Base-by-base conservation (phyloP, 2,329 filamentous ascomycete species). In the Pseudogymnoascus sp. region DNA sequence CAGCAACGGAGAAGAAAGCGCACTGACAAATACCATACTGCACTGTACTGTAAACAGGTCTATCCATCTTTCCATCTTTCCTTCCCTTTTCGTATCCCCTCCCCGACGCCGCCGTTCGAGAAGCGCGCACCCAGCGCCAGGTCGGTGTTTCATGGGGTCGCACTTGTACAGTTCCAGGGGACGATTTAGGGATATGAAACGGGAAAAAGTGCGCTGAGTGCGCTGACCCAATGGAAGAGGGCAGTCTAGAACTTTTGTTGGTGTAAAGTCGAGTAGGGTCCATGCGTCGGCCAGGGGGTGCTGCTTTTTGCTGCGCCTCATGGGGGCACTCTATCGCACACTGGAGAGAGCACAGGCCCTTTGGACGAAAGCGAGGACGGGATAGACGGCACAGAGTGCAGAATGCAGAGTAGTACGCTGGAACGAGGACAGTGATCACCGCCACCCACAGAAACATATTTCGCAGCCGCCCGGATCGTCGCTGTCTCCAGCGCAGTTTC, bases 251-350 rank as follows among this genome's bases (percentile, higher is more conserved):
- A 30, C 41, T 52, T 9, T 18, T 3, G 23, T 15, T 28, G 19
- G 38, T 26, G 39, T 45, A 10, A 2, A 8, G 39, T n/a, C 2
- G 15, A 19, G 3, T 26, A 2, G 18, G 23, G 41, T 48, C 23
- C 13, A 28, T 48, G 41, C 41, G 41, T 3, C 7, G 2, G 23
- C 1, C 41, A 48, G 41, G 41, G 41, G 41, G 21, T 28, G 13
- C 13, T 26, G 41, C 41, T 28, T 48, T 48, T 23, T 48, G 41
- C 41, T 48, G 41, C 41, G 41, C 41, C 41, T 48, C 41, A 48
- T 48, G 41, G 41, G 41, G 23, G 12, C n/a, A 48, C 23, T 48
- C 23, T 48, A 48, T 48, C 41, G 41, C 3, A 48, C 5, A 48
- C 41, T 45, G 13, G 23, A 5, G 21, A 18, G n/a, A 37, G 21